Evolutionary conservation across 371 early-diverging fungal species (phyloP), one percentile per base, ranked within the genome.

Genomic region (Chytridium lagenaria): DNA sequence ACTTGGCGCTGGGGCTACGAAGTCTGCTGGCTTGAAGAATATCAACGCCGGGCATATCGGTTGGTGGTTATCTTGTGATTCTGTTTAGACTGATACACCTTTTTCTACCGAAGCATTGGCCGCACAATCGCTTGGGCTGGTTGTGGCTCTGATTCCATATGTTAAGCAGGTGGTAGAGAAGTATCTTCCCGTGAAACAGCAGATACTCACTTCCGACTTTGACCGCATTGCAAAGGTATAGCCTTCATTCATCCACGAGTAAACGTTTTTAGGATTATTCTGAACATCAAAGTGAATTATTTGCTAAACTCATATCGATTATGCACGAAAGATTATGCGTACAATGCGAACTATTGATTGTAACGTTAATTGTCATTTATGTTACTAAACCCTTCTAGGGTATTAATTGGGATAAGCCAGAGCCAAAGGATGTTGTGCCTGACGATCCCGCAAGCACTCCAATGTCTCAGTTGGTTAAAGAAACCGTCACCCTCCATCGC

Each of bases 31-130:
- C 2, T 81, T 98, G 39, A 95, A 95, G 72, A 95, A 93, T 74
- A 98, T 98, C 36, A 92, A 95, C 1, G 97, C 98, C 10, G 94
- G 95, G 71, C 98, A 97, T 76, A 83, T 97, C 44, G 90, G 92
- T 91, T 84, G 66, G 69, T 64, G 19, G 40, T 52, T 50, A n/a
- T n/a, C n/a, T n/a, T 23, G 22, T 49, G 30, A 19, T 16, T 26
- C 68, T 30, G 22, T 38, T 66, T 69, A 31, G 33, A 40, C 26
- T 65, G n/a, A n/a, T n/a, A n/a, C n/a, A n/a, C n/a, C n/a, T n/a
- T n/a, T n/a, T n/a, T n/a, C n/a, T n/a, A n/a, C n/a, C n/a, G n/a
- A n/a, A 90, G 95, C 96, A 0, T 82, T 97, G 76, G 95, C 97
- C 0, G 91, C 96, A 0, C 96, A 96, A 80, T 93, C 96, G 0